Evolutionary conservation across 306 rosid species (phyloP), one percentile per base, ranked within the genome.

Genomic region (Senna siamea): DNA sequence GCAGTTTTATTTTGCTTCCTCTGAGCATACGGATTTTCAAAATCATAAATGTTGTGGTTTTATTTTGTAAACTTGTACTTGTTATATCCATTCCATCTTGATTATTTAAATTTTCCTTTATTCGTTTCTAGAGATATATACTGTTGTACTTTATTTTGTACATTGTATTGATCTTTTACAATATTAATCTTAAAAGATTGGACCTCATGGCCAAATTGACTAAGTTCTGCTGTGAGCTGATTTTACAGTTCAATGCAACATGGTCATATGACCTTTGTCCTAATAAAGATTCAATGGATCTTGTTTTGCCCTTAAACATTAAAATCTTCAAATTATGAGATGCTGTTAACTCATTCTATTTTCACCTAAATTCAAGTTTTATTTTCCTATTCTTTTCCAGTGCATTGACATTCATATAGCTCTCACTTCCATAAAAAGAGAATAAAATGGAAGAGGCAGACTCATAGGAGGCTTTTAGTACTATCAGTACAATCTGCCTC

Each of bases 1-100:
- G 32, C 22, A 43, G 10, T 19, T 55, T 71, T 72, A 55, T 35
- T 57, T 58, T 64, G 35, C 53, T 64, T 12, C 28, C 60, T 26
- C 30, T 26, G 63, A 44, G 46, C 15, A 11, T 14, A 7, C 2
- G 38, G 47, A 48, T 51, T 2, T 17, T 59, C 71, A 9, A 48
- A 23, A 44, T 22, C 15, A 23, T 61, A 19, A n/a, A 35, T 9
- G n/a, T 19, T 30, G 17, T 51, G 60, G 37, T 35, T 53, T 19
- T 53, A 50, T 35, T 34, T 22, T 51, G 19, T 34, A 34, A 11
- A n/a, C n/a, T n/a, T n/a, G n/a, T n/a, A n/a, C n/a, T 51, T 19
- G 6, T 51, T 2, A 50, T 5, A 8, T 51, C 3, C 18, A 14
- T 17, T 50, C 17, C 46, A 18, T 50, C 41, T 9, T 2, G 4